phyloP scores from a whole-genome alignment of 2,329 filamentous ascomycete genomes.

The Microcyclosporella mali region DNA sequence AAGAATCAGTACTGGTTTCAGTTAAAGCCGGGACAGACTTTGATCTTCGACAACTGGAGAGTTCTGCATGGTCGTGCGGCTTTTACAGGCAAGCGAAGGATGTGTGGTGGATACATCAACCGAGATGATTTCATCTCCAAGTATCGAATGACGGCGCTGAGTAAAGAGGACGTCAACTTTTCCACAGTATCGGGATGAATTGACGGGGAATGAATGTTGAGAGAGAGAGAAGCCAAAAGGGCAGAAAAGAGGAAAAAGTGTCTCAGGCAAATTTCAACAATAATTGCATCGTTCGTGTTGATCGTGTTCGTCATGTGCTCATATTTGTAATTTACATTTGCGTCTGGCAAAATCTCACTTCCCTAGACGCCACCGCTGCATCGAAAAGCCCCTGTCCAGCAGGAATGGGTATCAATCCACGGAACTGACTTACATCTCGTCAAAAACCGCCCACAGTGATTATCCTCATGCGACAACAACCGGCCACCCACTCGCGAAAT shows the following conservation, averaged over 20 bases:
- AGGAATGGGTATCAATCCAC: too few relatives aligned
- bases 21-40: slow-evolving; percentile 66
- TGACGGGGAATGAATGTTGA: neutral
- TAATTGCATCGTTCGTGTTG: too few relatives aligned
- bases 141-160: slow-evolving; percentile 64
- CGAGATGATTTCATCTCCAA: slow-evolving; percentile 75
- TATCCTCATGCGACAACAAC: slow-evolving; percentile 10
- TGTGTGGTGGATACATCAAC: slow-evolving; percentile 86
- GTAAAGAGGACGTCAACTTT: slow-evolving; percentile 24
- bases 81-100: slow-evolving; percentile 76
- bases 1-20: slow-evolving; percentile 73
- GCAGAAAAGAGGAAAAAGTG: neutral
- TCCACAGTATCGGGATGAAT: slow-evolving; percentile 29
- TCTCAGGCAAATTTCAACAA: too few relatives aligned
- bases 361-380: too few relatives aligned
- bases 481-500: slow-evolving; percentile 21
- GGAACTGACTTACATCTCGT: too few relatives aligned
- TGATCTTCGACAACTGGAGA: slow-evolving; percentile 95
- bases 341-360: too few relatives aligned
- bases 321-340: too few relatives aligned
- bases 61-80: slow-evolving; percentile 79
- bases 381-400: too few relatives aligned
- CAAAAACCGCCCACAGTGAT: too few relatives aligned
- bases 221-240: neutral
- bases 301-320: too few relatives aligned